phyloP scores from a whole-genome alignment of 78 protist species.

The Planoprotostelium fungivorum region DNA sequence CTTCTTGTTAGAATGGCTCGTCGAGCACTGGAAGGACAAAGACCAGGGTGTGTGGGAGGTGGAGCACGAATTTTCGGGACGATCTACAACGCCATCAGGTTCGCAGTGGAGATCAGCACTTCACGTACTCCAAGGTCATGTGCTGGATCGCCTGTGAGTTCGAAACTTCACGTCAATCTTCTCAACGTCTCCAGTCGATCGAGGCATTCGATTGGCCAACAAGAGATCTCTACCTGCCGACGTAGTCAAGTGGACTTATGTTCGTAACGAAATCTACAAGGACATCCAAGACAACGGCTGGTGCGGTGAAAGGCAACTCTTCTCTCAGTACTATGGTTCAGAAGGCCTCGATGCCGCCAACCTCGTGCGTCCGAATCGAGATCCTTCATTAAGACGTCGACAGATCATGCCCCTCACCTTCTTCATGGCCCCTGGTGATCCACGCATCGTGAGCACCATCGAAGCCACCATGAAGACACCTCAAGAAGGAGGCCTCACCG shows the following conservation, averaged over 20 bases:
- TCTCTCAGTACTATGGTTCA: constrained; percentile 45
- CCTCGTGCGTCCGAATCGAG: neutral
- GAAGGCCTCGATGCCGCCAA: constrained; percentile 41
- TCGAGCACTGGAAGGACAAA: constrained; percentile 25
- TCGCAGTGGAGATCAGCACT: constrained; percentile 51
- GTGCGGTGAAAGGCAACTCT: constrained; percentile 10
- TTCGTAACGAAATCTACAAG: constrained; percentile 27
- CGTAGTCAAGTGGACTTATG: constrained; percentile 28
- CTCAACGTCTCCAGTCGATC: constrained; percentile 5
- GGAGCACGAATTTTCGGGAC: neutral
- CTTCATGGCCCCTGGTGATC: constrained; percentile 57
- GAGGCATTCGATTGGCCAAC: constrained; percentile 44
- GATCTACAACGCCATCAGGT: neutral
- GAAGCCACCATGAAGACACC: constrained; percentile 28
- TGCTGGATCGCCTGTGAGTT: constrained; percentile 37
- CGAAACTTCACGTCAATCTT: neutral
- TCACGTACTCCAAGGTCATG: constrained; percentile 52
- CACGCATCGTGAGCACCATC: constrained; percentile 19
- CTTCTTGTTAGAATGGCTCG: constrained; percentile 36
- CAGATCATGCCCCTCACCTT: constrained; percentile 49
- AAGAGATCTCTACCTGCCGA: constrained; percentile 58
- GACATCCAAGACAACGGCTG: constrained; percentile 45
- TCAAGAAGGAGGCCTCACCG: constrained; percentile 41
- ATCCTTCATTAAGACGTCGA: neutral
- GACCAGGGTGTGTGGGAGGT: constrained; percentile 63